Evolutionary conservation across 495 filamentous ascomycete genomes (phyloP).

Genomic region (Saxophila tyrrhenica): DNA sequence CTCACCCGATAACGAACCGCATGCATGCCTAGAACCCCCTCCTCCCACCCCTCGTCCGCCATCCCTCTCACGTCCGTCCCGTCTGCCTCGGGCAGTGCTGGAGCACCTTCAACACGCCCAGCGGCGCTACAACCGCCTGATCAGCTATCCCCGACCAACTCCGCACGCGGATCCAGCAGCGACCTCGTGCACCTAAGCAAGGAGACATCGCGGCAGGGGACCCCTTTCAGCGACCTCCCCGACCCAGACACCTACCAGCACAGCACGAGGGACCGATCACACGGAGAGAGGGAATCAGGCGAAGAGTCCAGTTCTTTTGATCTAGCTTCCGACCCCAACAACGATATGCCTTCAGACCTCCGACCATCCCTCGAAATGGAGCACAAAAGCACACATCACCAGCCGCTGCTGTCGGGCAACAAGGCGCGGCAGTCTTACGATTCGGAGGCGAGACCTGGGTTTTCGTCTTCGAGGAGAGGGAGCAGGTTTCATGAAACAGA

Average conservation of each 20-base stretch:
- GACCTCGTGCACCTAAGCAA: constrained; percentile 18
- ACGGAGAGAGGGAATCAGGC: constrained; percentile 4
- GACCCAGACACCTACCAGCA: constrained; percentile 6
- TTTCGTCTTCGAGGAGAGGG: constrained; percentile 29
- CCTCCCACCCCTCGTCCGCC: neutral
- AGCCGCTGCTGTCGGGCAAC: constrained; percentile 15
- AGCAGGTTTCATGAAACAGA: constrained; percentile 51
- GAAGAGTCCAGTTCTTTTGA: constrained; percentile 25
- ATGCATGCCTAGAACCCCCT: constrained; percentile 21
- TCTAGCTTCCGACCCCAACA: constrained; percentile 5
- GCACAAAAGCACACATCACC: constrained; percentile 3
- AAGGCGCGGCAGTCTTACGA: constrained; percentile 12
- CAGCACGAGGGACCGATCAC: neutral
- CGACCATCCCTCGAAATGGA: constrained; percentile 14
- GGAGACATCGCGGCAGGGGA: constrained; percentile 9
- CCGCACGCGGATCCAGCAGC: constrained; percentile 1
- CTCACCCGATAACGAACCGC: constrained; percentile 7
- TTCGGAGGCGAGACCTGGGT: constrained; percentile 23
- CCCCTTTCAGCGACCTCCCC: constrained; percentile 6
- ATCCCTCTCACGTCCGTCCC: constrained; percentile 9
- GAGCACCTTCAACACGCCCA: constrained; percentile 10
- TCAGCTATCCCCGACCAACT: neutral
- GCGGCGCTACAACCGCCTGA: constrained; percentile 3
- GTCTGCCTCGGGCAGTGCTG: neutral
- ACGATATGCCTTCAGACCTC: constrained; percentile 27